phyloP scores from a whole-genome alignment of 768 basidiomycete species.

The Pleurotus salmoneostramineus region DNA sequence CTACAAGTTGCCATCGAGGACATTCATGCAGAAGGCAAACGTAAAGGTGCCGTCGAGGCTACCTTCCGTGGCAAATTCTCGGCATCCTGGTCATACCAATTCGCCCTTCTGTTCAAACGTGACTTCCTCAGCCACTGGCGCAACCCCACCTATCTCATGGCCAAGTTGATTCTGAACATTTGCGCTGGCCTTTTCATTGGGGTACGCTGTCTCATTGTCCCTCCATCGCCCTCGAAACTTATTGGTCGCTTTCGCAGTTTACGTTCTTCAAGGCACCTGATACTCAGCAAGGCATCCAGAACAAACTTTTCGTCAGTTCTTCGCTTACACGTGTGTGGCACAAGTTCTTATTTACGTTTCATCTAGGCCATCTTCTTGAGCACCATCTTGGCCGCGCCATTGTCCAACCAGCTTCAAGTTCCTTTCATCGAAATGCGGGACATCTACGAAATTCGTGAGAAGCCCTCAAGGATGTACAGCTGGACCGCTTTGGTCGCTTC shows the following conservation, averaged over 20 bases:
- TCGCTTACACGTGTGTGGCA: slow-evolving; percentile 8
- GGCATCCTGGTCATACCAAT: slow-evolving; percentile 48
- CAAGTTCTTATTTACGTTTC: neutral
- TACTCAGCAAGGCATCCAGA: slow-evolving; percentile 52
- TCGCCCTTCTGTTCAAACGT: slow-evolving; percentile 35
- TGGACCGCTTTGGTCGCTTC: slow-evolving; percentile 58
- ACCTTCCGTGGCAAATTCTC: slow-evolving; percentile 43
- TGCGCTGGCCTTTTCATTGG: slow-evolving; percentile 52
- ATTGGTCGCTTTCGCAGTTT: slow-evolving; percentile 29
- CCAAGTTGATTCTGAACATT: slow-evolving; percentile 55
- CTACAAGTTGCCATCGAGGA: slow-evolving; percentile 31
- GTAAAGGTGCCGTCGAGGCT: slow-evolving; percentile 31
- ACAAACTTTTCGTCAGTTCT: slow-evolving; percentile 58
- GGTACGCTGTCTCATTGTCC: slow-evolving; percentile 16
- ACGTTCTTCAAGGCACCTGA: slow-evolving; percentile 58
- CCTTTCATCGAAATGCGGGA: slow-evolving; percentile 55
- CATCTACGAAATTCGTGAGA: slow-evolving; percentile 67
- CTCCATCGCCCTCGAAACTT: slow-evolving; percentile 1
- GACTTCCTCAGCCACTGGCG: slow-evolving; percentile 47
- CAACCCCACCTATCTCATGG: slow-evolving; percentile 54
- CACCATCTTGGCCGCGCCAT: slow-evolving; percentile 45
- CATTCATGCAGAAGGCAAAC: slow-evolving; percentile 50
- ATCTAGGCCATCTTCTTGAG: slow-evolving; percentile 53
- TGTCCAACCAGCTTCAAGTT: slow-evolving; percentile 62
- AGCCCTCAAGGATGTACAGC: slow-evolving; percentile 57